Conservation (phyloP, 1,284 basidiomycete genomes). For the Xerocomus nothofagi region DNA sequence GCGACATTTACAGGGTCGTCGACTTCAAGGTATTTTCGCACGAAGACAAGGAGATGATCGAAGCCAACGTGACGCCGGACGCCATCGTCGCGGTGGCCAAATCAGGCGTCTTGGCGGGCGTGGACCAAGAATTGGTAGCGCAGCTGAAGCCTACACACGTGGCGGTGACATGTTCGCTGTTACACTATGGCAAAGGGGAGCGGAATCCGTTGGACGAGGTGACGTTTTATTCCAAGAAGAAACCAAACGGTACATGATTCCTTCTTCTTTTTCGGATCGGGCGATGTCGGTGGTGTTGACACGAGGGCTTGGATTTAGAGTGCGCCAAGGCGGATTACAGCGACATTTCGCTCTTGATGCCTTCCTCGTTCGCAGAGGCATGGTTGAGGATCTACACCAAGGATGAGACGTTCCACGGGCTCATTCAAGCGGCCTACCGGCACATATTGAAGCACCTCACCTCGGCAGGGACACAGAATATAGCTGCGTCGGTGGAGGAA, state of each 20-base stretch:
- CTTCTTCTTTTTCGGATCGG: neutral
- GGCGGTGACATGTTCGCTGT: conserved; percentile 57
- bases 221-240: conserved; percentile 72
- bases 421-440: conserved; percentile 69
- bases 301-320: conserved; percentile 35
- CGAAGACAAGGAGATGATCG: conserved; percentile 41
- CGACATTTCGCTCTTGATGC: conserved; percentile 64
- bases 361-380: conserved; percentile 61
- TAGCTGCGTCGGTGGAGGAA: neutral
- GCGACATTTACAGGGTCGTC: conserved; percentile 68
- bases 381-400: conserved; percentile 67
- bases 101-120: conserved; percentile 21
- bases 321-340: conserved; percentile 47
- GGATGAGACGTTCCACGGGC: conserved; percentile 49
- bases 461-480: conserved; percentile 9
- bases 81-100: conserved; percentile 45
- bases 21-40: conserved; percentile 66
- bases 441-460: conserved; percentile 43
- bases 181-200: conserved; percentile 76
- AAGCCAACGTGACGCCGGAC: conserved; percentile 49
- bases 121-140: conserved; percentile 35
- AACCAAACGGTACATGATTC: conserved; percentile 51
- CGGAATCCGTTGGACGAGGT: conserved; percentile 67
- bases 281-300: conserved; percentile 1
- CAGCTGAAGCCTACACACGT: conserved; percentile 51